Conservation (phyloP, 176 grass and related monocot genomes). For the barley (Hordeum vulgare) region MorexV3_pseudomolecules_assembly NC_058524.1:149808040-149808539, state of each 20-base stretch:
- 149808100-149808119: background rate
- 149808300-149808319: conserved; percentile 20
- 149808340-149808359: background rate
- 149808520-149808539: background rate
- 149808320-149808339: conserved; percentile 28
- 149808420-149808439: background rate
- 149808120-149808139: background rate
- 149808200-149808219: conserved; percentile 11
- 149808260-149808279: conserved; percentile 29
- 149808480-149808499: too few species aligned
- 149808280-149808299: conserved; percentile 7
- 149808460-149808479: background rate
- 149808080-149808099: background rate
- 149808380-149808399: background rate
- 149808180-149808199: conserved; percentile 18
- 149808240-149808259: conserved; percentile 34
- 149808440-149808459: background rate
- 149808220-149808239: conserved; percentile 19
- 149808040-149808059: background rate
- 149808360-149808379: background rate
- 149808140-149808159: background rate
- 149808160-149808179: background rate
- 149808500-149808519: background rate
- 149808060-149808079: background rate
- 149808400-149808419: background rate